A percentile compares a stretch with the other conserved stretches of the same genome.
phyloP scores from a whole-genome alignment of 2,329 filamentous ascomycete genomes.

The Aureobasidium sp. region DNA sequence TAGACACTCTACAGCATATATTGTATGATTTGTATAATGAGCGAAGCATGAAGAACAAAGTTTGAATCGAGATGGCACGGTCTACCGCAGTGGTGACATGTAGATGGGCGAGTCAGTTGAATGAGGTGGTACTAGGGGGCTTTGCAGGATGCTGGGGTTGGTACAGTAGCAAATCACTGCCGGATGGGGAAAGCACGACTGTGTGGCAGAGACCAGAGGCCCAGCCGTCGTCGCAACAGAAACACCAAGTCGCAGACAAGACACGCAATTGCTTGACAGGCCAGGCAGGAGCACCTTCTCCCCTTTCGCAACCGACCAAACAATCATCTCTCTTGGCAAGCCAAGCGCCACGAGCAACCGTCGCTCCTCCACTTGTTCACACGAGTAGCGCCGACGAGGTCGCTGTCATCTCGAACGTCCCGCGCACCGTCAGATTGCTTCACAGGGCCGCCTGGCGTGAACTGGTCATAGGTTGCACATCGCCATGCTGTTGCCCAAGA shows the following conservation, averaged over 20 bases:
- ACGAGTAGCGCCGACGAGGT: slow-evolving; percentile 5
- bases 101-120: too few species aligned
- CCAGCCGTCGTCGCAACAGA: slow-evolving; percentile 8
- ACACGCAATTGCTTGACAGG: background rate
- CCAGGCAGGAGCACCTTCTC: background rate
- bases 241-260: background rate
- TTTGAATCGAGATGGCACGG: too few species aligned
- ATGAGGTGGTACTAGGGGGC: slow-evolving; percentile 10
- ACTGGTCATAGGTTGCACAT: background rate
- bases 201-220: slow-evolving; percentile 4
- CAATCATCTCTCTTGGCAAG: slow-evolving; percentile 7
- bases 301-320: background rate
- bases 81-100: too few species aligned
- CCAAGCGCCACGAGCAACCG: background rate
- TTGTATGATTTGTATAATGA: background rate
- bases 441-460: slow-evolving; percentile 7
- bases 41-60: too few species aligned
- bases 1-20: slow-evolving; percentile 9
- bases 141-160: slow-evolving; percentile 6
- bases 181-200: background rate
- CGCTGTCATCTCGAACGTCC: slow-evolving; percentile 8
- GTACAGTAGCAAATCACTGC: background rate
- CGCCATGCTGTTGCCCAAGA: slow-evolving; percentile 81
- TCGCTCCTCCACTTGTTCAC: background rate
- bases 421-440: background rate